These are phyloP conservation scores for Capronia coronata DNA, from an alignment of 2,329 filamentous ascomycete genomes.

Conservation along the genomic window DNA sequence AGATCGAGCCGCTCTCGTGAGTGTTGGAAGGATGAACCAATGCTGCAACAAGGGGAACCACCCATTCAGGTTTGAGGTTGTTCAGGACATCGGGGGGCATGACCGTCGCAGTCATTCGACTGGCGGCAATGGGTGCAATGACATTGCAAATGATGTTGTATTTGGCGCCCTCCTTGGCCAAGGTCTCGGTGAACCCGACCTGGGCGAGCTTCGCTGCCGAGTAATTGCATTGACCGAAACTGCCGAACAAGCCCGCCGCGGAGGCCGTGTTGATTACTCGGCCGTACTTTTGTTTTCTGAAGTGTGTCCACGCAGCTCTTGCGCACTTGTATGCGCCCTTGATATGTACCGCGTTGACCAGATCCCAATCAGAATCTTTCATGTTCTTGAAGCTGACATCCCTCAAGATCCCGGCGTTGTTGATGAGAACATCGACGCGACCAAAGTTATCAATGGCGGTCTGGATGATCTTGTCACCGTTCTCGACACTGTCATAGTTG, in stretches of 20 bases:
- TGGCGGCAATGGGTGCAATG: slow-evolving; percentile 91
- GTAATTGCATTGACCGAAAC: slow-evolving; percentile 94
- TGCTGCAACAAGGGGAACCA: slow-evolving; percentile 84
- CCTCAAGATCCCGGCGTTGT: slow-evolving; percentile 93
- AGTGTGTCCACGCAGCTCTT: slow-evolving; percentile 90
- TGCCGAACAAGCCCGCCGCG: slow-evolving; percentile 91
- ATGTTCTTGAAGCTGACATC: slow-evolving; percentile 99
- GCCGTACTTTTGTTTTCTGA: slow-evolving; percentile 98
- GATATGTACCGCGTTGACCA: slow-evolving; percentile 88
- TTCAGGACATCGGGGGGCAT: slow-evolving; percentile 91
- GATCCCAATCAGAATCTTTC: slow-evolving; percentile 93
- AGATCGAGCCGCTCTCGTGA: slow-evolving; percentile 78
- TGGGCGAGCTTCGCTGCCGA: slow-evolving; percentile 92
- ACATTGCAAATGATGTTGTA: slow-evolving; percentile 97
- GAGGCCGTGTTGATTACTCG: slow-evolving; percentile 94
- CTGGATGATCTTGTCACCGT: slow-evolving; percentile 88
- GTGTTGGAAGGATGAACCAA: slow-evolving; percentile 81
- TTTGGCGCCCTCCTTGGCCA: slow-evolving; percentile 94
- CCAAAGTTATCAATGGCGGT: slow-evolving; percentile 46
- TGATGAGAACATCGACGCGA: slow-evolving; percentile 89
- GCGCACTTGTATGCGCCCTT: slow-evolving; percentile 93
- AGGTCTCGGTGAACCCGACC: slow-evolving; percentile 94
- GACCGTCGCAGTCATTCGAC: slow-evolving; percentile 89
- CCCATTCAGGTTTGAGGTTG: slow-evolving; percentile 84
- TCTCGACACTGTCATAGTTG: slow-evolving; percentile 81